A percentile compares a stretch with the other conserved stretches of the same genome.
Evolutionary conservation across 225 moss, liverwort and hornwort species (phyloP).

Genomic region (Anthoceros angustus): DNA sequence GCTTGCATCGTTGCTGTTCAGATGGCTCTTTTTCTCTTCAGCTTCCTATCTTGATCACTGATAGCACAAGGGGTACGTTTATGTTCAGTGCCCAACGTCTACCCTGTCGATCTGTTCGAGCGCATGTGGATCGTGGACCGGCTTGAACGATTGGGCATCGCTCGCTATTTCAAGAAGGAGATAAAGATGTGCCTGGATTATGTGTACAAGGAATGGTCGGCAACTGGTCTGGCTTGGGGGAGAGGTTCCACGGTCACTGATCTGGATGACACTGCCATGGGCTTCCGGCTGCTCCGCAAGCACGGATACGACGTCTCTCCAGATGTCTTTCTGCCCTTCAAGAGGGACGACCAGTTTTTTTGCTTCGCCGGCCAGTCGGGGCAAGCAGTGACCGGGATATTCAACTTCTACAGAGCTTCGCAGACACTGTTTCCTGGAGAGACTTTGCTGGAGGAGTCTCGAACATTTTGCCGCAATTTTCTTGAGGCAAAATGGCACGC

Average conservation of each 20-base stretch:
- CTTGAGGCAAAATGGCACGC: conserved; percentile 24
- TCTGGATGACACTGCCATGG: background rate
- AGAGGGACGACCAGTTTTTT: conserved; percentile 40
- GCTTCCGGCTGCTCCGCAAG: background rate
- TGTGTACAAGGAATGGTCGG: background rate
- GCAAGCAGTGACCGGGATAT: conserved; percentile 52
- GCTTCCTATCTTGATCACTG: no score
- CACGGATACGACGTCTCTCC: background rate
- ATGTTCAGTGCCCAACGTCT: conserved; percentile 35
- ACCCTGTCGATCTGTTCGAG: conserved; percentile 75
- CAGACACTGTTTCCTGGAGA: conserved; percentile 52
- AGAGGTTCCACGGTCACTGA: background rate
- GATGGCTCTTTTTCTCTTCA: background rate
- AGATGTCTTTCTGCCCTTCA: conserved; percentile 44
- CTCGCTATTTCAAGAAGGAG: conserved; percentile 49
- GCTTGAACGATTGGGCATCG: conserved; percentile 52
- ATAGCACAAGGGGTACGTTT: background rate
- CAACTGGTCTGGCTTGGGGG: background rate
- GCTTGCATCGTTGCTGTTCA: no score
- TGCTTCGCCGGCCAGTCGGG: conserved; percentile 49
- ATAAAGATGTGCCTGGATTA: conserved; percentile 36
- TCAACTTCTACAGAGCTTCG: conserved; percentile 50
- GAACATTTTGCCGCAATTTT: conserved; percentile 23
- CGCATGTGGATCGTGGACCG: conserved; percentile 55
- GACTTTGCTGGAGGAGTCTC: conserved; percentile 23